phyloP scores from a whole-genome alignment of 1,284 basidiomycete species.

The Cerioporus squamosus region DNA sequence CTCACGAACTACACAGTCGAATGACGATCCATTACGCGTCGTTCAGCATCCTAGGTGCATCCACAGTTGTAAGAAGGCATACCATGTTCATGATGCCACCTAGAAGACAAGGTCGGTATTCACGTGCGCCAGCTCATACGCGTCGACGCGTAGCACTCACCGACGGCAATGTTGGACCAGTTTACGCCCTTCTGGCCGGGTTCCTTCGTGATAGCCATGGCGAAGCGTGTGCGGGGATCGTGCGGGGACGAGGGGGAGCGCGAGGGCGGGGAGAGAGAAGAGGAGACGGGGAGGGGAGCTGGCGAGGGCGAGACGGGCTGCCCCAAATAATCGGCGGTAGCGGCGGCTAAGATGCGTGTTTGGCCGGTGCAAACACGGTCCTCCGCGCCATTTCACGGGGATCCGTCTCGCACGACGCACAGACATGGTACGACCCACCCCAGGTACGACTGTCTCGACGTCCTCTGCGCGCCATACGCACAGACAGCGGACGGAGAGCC shows the following conservation, averaged over 20 bases:
- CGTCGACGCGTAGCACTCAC: conserved; percentile 49
- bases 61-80: conserved; percentile 17
- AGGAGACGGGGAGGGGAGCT: conserved; percentile 24
- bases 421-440: conserved; percentile 17
- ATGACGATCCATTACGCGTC: conserved; percentile 18
- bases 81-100: conserved; percentile 98
- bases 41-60: conserved; percentile 7
- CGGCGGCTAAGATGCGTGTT: conserved; percentile 17
- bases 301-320: conserved; percentile 25
- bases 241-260: conserved; percentile 7
- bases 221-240: conserved; percentile 19
- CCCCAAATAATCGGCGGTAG: conserved; percentile 26
- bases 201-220: conserved; percentile 80
- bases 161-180: conserved; percentile 99
- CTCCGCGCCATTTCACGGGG: conserved; percentile 8
- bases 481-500: no score
- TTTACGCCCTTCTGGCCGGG: conserved; percentile 93
- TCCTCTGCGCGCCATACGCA: background rate
- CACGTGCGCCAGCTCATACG: conserved; percentile 23
- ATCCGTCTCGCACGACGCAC: conserved; percentile 14
- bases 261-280: conserved; percentile 22
- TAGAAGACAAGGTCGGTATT: conserved; percentile 38
- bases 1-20: conserved; percentile 57
- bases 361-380: conserved; percentile 29
- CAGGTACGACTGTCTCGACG: background rate